Base-by-base conservation (phyloP, 2,329 filamentous ascomycete species). In the Aureobasidium sp. region DNA sequence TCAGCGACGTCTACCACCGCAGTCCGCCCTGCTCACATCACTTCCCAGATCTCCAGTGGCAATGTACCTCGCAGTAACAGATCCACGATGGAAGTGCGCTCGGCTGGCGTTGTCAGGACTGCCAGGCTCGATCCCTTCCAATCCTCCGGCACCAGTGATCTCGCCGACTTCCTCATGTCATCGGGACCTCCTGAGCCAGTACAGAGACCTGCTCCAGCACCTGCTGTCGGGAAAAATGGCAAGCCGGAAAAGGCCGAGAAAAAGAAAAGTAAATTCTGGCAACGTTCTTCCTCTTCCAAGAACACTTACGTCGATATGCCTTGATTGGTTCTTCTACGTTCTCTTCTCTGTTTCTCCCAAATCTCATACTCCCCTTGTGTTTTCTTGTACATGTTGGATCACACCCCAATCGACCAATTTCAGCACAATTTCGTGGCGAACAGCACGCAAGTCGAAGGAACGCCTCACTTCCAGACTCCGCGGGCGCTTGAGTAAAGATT, bases 161-260 rank as follows among this genome's bases (percentile, higher is more conserved):
- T 78, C 35, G 76, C 75, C 2, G 76, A 78, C 59, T 79, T 78
- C 64, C 62, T 79, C 42, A 71, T 71, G 35, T 74, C 71, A 33
- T 75, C 72, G 0, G 76, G 74, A 0, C 76, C 76, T 15, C 64
- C 64, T 5, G 67, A 63, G 3, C 67, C 66, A 9, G 57, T 60
- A 4, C 39, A 57, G 17, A 63, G 67, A 67, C 17, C 44, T 14
- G 62, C 62, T 54, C 64, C 64, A 29, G 57, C 48, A n/a, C 61
- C 60, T 17, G 44, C 49, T 12, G 40, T 61, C 19, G 61, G 60
- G 5, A 42, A 31, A 8, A 15, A 56, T 40, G 54, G 40, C 22
- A 49, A 48, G 12, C n/a, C 44, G 6, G 39, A 63, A 37, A 62
- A 64, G 44, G 49, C 58, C 57, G 71, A 73, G 57, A 72, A 73